phyloP scores from a whole-genome alignment of 805 yeast genomes.

The Yarrowia osloensis region DNA sequence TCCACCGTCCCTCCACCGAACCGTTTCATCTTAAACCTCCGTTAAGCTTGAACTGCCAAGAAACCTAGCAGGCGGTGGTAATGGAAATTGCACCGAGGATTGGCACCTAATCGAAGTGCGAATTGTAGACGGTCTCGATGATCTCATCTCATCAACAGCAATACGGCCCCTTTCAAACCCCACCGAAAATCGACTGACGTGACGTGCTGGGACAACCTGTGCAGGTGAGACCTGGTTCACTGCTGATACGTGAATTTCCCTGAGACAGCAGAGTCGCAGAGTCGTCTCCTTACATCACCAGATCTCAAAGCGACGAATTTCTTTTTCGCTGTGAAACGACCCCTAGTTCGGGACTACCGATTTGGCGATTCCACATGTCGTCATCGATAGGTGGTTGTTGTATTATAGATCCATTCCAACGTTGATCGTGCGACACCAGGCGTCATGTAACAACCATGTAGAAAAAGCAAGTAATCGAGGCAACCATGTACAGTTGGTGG shows the following conservation, averaged over 20 bases:
- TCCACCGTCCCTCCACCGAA: neutral
- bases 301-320: neutral
- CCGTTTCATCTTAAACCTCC: slow-evolving; percentile 11
- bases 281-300: neutral
- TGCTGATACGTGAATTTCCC: neutral
- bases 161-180: no score
- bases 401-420: neutral
- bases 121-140: no score
- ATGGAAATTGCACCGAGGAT: neutral
- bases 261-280: neutral
- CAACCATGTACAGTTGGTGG: neutral
- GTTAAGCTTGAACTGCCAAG: slow-evolving; percentile 11
- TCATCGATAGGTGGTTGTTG: neutral
- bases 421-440: neutral
- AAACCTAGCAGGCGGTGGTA: neutral
- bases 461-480: neutral
- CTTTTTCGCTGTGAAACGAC: neutral
- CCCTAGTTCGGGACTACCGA: neutral
- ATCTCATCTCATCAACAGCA: no score
- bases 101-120: neutral
- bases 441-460: neutral
- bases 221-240: slow-evolving; percentile 2
- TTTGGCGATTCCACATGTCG: no score
- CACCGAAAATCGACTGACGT: neutral
- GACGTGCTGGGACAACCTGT: neutral